These are phyloP conservation scores for Avena insularis DNA, from an alignment of 176 grass and related monocot genomes.

Conservation along the genomic window DNA sequence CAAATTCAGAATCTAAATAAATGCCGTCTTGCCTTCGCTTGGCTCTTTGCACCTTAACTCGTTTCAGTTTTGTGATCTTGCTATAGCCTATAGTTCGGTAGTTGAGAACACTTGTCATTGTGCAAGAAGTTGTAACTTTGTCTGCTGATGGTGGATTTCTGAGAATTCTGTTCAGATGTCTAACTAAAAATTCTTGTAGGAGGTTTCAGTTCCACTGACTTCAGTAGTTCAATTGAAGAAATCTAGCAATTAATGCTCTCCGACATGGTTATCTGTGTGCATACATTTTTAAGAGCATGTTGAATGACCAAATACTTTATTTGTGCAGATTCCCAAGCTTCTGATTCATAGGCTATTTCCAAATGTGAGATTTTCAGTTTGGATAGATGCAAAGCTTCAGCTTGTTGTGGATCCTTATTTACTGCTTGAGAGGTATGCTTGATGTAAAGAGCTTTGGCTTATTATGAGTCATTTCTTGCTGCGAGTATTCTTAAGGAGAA, in stretches of 20 bases:
- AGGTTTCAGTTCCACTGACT: not conserved
- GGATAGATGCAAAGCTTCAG: constrained; percentile 98
- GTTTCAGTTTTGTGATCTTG: not conserved
- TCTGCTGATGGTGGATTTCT: not conserved
- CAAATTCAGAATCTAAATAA: not conserved
- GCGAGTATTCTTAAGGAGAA: constrained; percentile 8
- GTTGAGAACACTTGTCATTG: not conserved
- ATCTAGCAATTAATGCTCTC: constrained; percentile 1
- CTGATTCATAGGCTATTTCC: constrained; percentile 97
- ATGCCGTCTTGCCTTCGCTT: not conserved
- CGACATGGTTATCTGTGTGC: not conserved
- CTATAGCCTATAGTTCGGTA: constrained; percentile 14
- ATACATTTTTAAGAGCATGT: not conserved
- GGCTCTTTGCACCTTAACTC: not conserved
- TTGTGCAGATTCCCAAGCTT: constrained; percentile 92
- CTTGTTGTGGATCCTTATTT: constrained; percentile 83
- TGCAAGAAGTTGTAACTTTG: not conserved
- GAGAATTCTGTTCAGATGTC: not conserved
- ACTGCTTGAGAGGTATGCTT: constrained; percentile 89
- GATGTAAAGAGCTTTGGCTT: constrained; percentile 38
- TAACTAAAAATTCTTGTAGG: constrained; percentile 9
- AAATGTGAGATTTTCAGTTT: constrained; percentile 86
- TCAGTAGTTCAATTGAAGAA: constrained; percentile 18
- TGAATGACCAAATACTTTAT: constrained; percentile 41
- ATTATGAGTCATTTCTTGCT: not conserved